Conservation (phyloP, 2,329 filamentous ascomycete species). For the Drechslerella dactyloides region DNA sequence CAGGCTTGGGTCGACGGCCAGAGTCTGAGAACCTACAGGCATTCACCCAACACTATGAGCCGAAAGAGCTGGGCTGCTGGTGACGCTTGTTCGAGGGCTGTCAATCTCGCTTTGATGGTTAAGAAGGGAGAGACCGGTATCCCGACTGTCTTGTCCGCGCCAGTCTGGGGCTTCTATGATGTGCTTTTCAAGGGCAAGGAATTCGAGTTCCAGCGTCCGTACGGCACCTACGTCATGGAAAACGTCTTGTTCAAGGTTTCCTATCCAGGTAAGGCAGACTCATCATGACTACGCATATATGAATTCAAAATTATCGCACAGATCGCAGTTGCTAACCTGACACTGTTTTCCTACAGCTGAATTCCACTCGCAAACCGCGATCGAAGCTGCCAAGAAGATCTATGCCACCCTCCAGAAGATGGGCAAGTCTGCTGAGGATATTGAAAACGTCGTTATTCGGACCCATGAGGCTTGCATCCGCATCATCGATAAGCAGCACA, state of each 20-base stretch:
- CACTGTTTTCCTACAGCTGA: conserved; percentile 67
- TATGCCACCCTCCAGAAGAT: conserved; percentile 79
- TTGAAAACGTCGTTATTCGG: conserved; percentile 89
- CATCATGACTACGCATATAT: neutral
- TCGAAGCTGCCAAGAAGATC: conserved; percentile 90
- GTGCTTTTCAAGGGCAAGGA: conserved; percentile 94
- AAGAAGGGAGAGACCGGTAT: conserved; percentile 82
- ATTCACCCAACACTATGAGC: conserved; percentile 99
- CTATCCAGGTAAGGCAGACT: conserved; percentile 79
- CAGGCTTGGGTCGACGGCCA: conserved; percentile 98
- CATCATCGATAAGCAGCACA: conserved; percentile 99
- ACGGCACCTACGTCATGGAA: conserved; percentile 99
- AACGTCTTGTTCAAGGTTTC: conserved; percentile 99
- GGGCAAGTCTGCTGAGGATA: conserved; percentile 91
- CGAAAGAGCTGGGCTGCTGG: conserved; percentile 99
- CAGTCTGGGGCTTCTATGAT: conserved; percentile 98
- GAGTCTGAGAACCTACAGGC: conserved; percentile 92
- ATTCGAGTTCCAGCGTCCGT: conserved; percentile 94
- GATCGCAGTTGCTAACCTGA: conserved; percentile 41
- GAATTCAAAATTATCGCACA: neutral
- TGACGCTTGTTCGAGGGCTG: conserved; percentile 94
- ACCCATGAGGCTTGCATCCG: conserved; percentile 98
- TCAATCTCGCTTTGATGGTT: conserved; percentile 89
- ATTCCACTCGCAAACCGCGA: conserved; percentile 98
- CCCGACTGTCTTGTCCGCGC: conserved; percentile 88